Conservation (phyloP, 805 yeast species). For the Kluyveromyces wickerhamii region DNA sequence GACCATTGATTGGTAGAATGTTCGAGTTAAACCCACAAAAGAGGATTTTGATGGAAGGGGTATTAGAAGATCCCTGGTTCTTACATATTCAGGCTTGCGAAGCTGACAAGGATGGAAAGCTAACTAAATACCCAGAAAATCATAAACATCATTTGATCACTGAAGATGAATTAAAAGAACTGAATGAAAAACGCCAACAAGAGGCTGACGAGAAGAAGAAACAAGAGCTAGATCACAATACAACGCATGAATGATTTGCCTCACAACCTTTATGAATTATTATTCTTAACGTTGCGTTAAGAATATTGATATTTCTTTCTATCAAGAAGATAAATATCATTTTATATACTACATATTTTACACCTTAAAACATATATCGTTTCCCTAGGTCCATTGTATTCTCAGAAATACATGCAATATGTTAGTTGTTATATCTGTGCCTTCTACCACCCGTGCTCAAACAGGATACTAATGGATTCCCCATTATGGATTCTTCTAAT, state of each 20-base stretch:
- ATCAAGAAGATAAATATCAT: too few relatives aligned
- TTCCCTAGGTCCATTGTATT: too few relatives aligned
- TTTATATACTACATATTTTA: too few relatives aligned
- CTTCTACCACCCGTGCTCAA: slow-evolving; percentile 68
- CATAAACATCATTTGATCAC: slow-evolving; percentile 65
- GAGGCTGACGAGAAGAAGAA: slow-evolving; percentile 19
- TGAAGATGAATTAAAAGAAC: slow-evolving; percentile 47
- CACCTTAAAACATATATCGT: too few relatives aligned
- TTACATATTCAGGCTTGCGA: slow-evolving; percentile 47
- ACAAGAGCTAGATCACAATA: slow-evolving; percentile 8
- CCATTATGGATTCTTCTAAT: slow-evolving; percentile 95
- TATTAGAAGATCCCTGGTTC: slow-evolving; percentile 53
- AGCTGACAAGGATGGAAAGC: slow-evolving; percentile 16
- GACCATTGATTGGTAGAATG: slow-evolving; percentile 58
- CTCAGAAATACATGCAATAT: too few relatives aligned
- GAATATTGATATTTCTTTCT: too few relatives aligned
- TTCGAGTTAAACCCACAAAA: slow-evolving; percentile 48
- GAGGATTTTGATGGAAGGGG: slow-evolving; percentile 52
- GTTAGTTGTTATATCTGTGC: too few relatives aligned
- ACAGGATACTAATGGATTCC: slow-evolving; percentile 87
- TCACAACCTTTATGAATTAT: too few relatives aligned
- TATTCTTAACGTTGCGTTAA: too few relatives aligned
- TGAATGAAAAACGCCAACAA: slow-evolving; percentile 32
- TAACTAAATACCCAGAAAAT: slow-evolving; percentile 26
- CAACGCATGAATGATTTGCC: slow-evolving; percentile 2